These are phyloP conservation scores for Ilex asprella DNA, from an alignment of 257 asterid genomes.

Conservation along the genomic window DNA sequence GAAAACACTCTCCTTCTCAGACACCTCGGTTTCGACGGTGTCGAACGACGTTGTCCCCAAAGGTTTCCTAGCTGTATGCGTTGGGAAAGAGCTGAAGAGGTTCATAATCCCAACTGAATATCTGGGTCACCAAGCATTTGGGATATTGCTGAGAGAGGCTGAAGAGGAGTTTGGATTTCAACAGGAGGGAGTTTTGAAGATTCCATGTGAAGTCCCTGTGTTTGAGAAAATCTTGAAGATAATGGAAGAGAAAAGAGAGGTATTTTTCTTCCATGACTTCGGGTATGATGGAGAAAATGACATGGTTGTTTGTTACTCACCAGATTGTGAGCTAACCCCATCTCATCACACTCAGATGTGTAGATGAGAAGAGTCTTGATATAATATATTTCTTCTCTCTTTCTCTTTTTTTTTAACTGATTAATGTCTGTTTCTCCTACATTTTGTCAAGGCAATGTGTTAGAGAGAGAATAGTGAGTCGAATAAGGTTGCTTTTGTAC, in stretches of 20 bases:
- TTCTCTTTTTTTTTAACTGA: background rate
- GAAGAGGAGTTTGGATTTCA: slow-evolving; percentile 90
- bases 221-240: slow-evolving; percentile 51
- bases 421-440: background rate
- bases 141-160: slow-evolving; percentile 56
- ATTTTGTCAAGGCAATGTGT: slow-evolving; percentile 10
- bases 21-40: slow-evolving; percentile 16
- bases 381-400: background rate
- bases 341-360: slow-evolving; percentile 39
- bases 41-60: slow-evolving; percentile 38
- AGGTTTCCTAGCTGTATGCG: slow-evolving; percentile 70
- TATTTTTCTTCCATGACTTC: slow-evolving; percentile 18
- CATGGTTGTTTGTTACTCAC: slow-evolving; percentile 16
- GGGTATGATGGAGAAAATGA: slow-evolving; percentile 8
- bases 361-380: slow-evolving; percentile 17
- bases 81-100: slow-evolving; percentile 57
- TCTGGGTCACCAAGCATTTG: slow-evolving; percentile 55
- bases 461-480: background rate
- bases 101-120: slow-evolving; percentile 63
- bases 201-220: slow-evolving; percentile 59
- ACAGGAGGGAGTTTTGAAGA: slow-evolving; percentile 61
- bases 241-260: slow-evolving; percentile 37
- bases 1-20: slow-evolving; percentile 76
- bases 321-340: slow-evolving; percentile 18
- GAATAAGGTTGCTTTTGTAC: background rate